Conservation (phyloP, 164 flowering plant species). For the Amborella trichopoda region DNA sequence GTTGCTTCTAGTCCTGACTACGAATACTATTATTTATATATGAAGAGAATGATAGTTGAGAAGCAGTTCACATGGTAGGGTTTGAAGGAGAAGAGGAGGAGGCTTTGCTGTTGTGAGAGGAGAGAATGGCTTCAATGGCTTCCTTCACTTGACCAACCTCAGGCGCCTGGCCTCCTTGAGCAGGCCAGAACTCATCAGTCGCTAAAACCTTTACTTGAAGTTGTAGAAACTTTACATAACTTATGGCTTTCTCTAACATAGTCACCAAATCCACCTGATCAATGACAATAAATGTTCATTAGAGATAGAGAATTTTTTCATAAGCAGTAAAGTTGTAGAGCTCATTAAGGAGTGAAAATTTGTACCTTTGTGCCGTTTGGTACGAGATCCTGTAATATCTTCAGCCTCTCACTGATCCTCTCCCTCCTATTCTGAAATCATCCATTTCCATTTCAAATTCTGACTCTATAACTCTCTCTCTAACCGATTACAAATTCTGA, state of each 20-base stretch:
- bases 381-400: constrained; percentile 78
- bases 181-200: constrained; percentile 98
- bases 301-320: background rate
- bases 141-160: constrained; percentile 87
- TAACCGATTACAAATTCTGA: too few relatives aligned
- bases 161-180: constrained; percentile 86
- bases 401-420: constrained; percentile 80
- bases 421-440: constrained; percentile 76
- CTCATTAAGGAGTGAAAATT: background rate
- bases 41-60: too few relatives aligned
- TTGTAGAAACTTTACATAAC: constrained; percentile 94
- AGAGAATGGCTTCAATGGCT: constrained; percentile 86
- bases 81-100: too few relatives aligned
- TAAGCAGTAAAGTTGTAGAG: background rate
- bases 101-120: constrained; percentile 62
- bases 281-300: background rate
- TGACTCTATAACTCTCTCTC: too few relatives aligned
- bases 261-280: constrained; percentile 86
- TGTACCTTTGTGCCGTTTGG: constrained; percentile 89
- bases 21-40: too few relatives aligned
- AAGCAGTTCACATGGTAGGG: too few relatives aligned
- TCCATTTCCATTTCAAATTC: too few relatives aligned
- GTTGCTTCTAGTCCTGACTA: too few relatives aligned
- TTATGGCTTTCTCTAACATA: constrained; percentile 90
- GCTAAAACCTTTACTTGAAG: constrained; percentile 96